Evolutionary conservation across 345 rosid genomes (phyloP).

Genomic region (Alliaria petiolata): DNA sequence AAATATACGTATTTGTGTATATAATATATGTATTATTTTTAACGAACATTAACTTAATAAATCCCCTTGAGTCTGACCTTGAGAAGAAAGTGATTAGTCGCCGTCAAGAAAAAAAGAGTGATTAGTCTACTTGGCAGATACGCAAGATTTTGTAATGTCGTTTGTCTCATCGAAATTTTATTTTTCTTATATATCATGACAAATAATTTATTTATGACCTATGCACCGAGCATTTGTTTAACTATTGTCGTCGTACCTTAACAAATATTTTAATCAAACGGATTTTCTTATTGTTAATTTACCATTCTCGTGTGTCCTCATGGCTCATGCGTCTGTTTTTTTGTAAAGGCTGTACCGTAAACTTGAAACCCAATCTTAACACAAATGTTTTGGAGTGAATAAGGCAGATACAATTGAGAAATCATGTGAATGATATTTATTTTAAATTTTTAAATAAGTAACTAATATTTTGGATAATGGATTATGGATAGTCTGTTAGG

Average conservation of each 20-base stretch:
- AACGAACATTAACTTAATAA: neutral
- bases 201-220: neutral
- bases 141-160: slow-evolving; percentile 14
- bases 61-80: neutral
- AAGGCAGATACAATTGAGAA: neutral
- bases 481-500: neutral
- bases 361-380: slow-evolving; percentile 7
- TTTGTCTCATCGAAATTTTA: neutral
- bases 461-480: neutral
- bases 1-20: too few species aligned
- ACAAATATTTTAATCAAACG: neutral
- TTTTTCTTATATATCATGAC: neutral
- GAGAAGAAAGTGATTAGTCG: neutral
- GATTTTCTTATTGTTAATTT: neutral
- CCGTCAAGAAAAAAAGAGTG: neutral
- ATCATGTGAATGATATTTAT: neutral
- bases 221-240: neutral
- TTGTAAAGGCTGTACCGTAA: neutral
- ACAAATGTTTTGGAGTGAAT: neutral
- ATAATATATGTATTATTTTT: neutral
- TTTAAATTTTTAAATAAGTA: too few species aligned
- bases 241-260: neutral
- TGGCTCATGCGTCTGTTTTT: neutral
- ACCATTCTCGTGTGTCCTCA: neutral
- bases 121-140: slow-evolving; percentile 18